Conservation (phyloP, 805 yeast genomes). For the Schwanniomyces sp. region DNA sequence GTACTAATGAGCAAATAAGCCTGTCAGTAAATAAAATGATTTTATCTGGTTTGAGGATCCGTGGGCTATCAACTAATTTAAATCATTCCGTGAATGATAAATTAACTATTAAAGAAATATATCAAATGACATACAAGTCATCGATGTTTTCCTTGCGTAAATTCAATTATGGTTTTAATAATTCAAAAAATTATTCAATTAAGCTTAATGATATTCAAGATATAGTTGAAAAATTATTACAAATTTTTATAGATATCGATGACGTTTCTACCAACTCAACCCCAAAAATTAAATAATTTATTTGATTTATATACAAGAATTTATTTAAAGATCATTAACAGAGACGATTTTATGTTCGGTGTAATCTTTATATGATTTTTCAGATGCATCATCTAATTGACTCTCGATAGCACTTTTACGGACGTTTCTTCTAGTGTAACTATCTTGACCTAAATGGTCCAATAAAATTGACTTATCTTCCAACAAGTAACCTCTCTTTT, state of each 20-base stretch:
- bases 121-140: conserved; percentile 40
- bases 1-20: conserved; percentile 29
- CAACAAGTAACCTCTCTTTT: conserved; percentile 73
- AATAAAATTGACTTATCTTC: conserved; percentile 38
- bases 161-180: conserved; percentile 27
- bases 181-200: conserved; percentile 12
- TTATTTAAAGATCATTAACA: conserved; percentile 18
- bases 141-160: conserved; percentile 40
- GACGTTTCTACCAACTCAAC: conserved; percentile 4
- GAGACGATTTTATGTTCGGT: conserved; percentile 15
- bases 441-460: conserved; percentile 28
- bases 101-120: conserved; percentile 37
- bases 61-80: conserved; percentile 32
- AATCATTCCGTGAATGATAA: conserved; percentile 27
- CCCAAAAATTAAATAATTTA: neutral
- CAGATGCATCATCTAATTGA: conserved; percentile 34
- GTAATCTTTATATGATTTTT: conserved; percentile 13
- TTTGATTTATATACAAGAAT: conserved; percentile 6
- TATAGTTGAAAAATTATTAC: conserved; percentile 39
- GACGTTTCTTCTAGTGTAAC: conserved; percentile 16
- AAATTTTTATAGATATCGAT: conserved; percentile 35
- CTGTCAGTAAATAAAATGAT: conserved; percentile 33
- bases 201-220: conserved; percentile 34
- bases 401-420: conserved; percentile 36
- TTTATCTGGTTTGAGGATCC: conserved; percentile 40